Base-by-base conservation (phyloP, 2,329 filamentous ascomycete species). In the Eurotiales sp. region DNA sequence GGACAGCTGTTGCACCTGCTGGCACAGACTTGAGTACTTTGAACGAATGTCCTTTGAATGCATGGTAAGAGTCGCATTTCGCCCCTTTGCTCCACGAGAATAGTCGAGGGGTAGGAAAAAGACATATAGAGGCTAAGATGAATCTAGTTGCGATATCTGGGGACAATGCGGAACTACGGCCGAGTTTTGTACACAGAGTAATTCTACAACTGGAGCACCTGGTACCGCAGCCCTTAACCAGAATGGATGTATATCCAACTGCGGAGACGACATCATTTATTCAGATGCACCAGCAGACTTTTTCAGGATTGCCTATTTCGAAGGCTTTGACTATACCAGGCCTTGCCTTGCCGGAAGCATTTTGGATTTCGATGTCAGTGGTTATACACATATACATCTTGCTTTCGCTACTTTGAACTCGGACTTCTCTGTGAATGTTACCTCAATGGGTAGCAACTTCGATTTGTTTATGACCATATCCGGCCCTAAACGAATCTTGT, bases 121-220 rank as follows among this genome's bases (percentile, higher is more conserved):
- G 25, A 27, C 25, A 27, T n/a, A n/a, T n/a, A n/a, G n/a, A n/a
- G n/a, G n/a, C 25, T 27, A 27, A 27, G 5, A 27, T 27, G 5
- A 6, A 27, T 27, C 5, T 27, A 27, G 70, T 54, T 72, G 70
- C 54, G 61, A 72, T 48, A 61, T 65, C 22, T 73, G 68, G 61
- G 75, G 74, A 1, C 64, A 74, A 47, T 77, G 75, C 27, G 74
- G 74, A 4, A 64, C 64, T 1, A 73, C 69, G 0, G 50, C 55
- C 0, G 72, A 72, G 12, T 76, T 75, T 55, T 78, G 75, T 57
- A 62, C 56, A 8, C 41, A 55, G 3, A 54, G 12, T 8, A 36
- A 58, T 14, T 52, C 52, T 0, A 32, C 42, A 2, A 68, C 60
- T 1, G 69, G 68, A 3, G 58, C 58, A 0, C 73, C 71, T 1